These are phyloP conservation scores for Aureobasidium sp. DNA, from an alignment of 2,329 filamentous ascomycete species.

Conservation along the genomic window DNA sequence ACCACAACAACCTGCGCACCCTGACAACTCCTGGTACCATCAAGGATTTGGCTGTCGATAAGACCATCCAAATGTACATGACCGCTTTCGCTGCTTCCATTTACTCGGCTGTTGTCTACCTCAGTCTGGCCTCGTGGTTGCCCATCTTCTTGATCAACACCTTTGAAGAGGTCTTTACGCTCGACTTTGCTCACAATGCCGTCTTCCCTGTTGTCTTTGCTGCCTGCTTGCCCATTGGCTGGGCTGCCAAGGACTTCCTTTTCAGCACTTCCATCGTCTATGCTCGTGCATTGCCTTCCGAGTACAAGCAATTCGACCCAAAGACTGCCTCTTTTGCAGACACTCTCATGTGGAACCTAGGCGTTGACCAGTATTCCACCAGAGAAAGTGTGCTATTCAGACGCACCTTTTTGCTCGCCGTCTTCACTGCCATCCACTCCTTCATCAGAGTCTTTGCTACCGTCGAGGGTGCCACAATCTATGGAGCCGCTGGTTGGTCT, in stretches of 20 bases:
- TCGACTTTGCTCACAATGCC: conserved; percentile 59
- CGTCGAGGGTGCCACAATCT: conserved; percentile 59
- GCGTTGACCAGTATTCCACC: conserved; percentile 50
- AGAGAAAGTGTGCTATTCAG: conserved; percentile 54
- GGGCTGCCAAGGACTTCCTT: conserved; percentile 66
- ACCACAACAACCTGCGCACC: conserved; percentile 42
- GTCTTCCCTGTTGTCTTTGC: conserved; percentile 40
- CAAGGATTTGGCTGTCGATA: conserved; percentile 49
- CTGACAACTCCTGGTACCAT: conserved; percentile 34
- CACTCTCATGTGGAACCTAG: conserved; percentile 61
- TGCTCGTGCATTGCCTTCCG: conserved; percentile 22
- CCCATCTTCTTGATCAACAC: conserved; percentile 64
- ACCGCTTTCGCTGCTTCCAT: conserved; percentile 61
- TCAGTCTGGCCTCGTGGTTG: conserved; percentile 61
- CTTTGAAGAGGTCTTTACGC: conserved; percentile 62
- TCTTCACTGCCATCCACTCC: conserved; percentile 42
- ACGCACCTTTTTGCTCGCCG: conserved; percentile 43
- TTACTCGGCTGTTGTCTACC: conserved; percentile 65
- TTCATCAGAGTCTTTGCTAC: conserved; percentile 59
- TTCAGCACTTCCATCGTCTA: conserved; percentile 58
- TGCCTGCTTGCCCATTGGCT: conserved; percentile 58
- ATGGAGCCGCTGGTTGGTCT: conserved; percentile 66
- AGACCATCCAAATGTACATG: conserved; percentile 54
- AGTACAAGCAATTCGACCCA: conserved; percentile 54
- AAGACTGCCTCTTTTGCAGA: conserved; percentile 57